Base-by-base conservation (phyloP, 2,329 filamentous ascomycete species). In the Tolypocladium sp. region DNA sequence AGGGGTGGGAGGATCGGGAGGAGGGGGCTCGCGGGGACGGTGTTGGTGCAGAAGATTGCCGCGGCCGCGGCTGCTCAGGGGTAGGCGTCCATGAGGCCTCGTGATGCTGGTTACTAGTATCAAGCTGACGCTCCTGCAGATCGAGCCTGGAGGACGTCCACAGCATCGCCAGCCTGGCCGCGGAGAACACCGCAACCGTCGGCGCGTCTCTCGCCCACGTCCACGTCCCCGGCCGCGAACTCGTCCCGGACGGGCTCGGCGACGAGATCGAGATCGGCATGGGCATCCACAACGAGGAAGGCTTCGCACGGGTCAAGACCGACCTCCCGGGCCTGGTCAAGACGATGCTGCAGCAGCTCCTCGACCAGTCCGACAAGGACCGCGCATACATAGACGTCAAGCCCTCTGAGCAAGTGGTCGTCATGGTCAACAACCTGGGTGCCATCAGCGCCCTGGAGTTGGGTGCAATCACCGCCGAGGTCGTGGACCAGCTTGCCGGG, bases 41-140 rank as follows among this genome's bases (percentile, higher is more conserved):
- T 87, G 27, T 70, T 89, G 44, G 81, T 89, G 2, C 75, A 86
- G 61, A 89, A 89, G 76, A 82, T 87, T 69, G 78, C 81, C 51
- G 84, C 85, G 20, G 86, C 86, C 17, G 68, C 86, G 62, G 85
- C 85, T 17, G 65, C 65, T 38, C 57, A 62, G 38, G 64, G 44
- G 44, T 30, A 15, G 13, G 22, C 12, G 12, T 46, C 3, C 22
- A 2, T n/a, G n/a, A 4, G 25, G 22, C 27, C 44, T 27, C 22
- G 2, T 15, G 22, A 17, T 7, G 44, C 22, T n/a, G n/a, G n/a
- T n/a, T n/a, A n/a, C n/a, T n/a, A n/a, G 6, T 15, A 22, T 1
- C 6, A 25, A 27, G 12, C 22, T 49, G 13, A 49, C 25, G 13
- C 44, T 17, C 13, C 25, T 30, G 25, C 3, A 49, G 44, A 30